A percentile compares a stretch with the other conserved stretches of the same genome.
phyloP scores from a whole-genome alignment of 345 rosid species.

The Rhizophora apiculata region DNA sequence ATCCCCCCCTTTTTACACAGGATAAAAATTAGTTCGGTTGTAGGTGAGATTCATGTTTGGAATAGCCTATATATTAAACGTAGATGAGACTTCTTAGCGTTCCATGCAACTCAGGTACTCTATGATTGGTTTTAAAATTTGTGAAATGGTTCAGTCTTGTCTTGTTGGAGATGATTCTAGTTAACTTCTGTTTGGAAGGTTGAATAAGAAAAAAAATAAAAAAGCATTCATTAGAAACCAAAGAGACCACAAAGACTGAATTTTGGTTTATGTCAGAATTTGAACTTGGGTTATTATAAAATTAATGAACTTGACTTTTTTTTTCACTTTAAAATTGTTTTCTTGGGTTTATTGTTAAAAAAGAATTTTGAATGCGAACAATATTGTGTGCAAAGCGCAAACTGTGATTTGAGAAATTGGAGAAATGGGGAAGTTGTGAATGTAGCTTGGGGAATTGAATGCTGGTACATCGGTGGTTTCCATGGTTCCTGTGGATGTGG shows the following conservation, averaged over 20 bases:
- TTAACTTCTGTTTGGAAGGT: conserved; percentile 18
- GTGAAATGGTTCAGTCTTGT: background rate
- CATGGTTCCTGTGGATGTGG: conserved; percentile 74
- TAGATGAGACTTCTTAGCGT: conserved; percentile 28
- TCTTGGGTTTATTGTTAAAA: background rate
- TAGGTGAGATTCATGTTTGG: no score
- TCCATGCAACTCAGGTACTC: conserved; percentile 81
- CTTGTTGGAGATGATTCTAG: no score
- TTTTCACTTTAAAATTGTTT: no score
- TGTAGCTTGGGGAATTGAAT: conserved; percentile 48
- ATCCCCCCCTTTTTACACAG: conserved; percentile 28
- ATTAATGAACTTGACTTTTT: background rate
- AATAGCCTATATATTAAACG: no score
- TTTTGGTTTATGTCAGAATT: background rate
- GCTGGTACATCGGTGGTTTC: conserved; percentile 60
- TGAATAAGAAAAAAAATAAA: conserved; percentile 17
- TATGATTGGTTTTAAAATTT: background rate
- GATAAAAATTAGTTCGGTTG: conserved; percentile 34
- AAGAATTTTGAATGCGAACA: background rate
- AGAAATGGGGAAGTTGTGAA: conserved; percentile 2
- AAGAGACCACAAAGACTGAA: background rate
- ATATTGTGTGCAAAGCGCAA: conserved; percentile 1
- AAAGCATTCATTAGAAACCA: background rate
- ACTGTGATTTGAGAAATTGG: conserved; percentile 8
- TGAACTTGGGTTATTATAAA: conserved; percentile 6